These are phyloP conservation scores for Pseudogymnoascus sp. DNA, from an alignment of 2,329 filamentous ascomycete species.

Conservation along the genomic window DNA sequence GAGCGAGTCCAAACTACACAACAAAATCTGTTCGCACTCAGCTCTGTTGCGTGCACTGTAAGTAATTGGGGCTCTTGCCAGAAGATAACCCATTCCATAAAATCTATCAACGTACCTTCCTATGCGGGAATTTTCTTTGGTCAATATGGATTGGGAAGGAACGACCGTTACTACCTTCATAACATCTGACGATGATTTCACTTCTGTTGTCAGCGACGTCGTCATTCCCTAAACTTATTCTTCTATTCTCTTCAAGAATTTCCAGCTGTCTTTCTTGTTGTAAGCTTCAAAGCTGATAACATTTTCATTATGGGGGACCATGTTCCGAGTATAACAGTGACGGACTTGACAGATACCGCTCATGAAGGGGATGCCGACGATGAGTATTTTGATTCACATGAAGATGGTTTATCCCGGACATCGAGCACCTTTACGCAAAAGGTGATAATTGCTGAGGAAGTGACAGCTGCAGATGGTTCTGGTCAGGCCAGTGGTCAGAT, in stretches of 20 bases:
- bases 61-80: neutral
- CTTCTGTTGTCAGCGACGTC: neutral
- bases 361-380: neutral
- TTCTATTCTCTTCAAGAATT: neutral
- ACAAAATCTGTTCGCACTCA: neutral
- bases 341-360: neutral
- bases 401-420: neutral
- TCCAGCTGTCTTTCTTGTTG: neutral
- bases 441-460: neutral
- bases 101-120: neutral
- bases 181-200: neutral
- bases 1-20: neutral
- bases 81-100: neutral
- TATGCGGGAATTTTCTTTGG: neutral
- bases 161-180: neutral
- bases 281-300: neutral
- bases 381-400: neutral
- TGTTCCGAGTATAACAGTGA: neutral
- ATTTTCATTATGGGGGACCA: neutral
- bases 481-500: neutral
- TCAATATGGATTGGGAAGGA: neutral
- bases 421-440: neutral
- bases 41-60: no score
- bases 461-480: neutral
- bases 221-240: neutral